Base-by-base conservation (phyloP, 164 flowering plant genomes). In the Berberis thunbergii region DNA sequence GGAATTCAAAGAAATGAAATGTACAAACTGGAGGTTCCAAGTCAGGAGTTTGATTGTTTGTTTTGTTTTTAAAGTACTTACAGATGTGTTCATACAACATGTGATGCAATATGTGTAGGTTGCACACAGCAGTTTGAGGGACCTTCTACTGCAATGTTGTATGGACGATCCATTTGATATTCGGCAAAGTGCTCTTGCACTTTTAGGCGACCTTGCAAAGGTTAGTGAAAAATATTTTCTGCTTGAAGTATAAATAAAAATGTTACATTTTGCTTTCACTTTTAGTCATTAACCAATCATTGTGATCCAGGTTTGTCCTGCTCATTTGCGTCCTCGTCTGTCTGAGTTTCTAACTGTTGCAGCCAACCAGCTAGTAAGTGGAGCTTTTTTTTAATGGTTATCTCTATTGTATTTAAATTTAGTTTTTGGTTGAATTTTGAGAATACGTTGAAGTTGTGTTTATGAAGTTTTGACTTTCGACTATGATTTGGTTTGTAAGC, bases 151-250 rank as follows among this genome's bases (percentile, higher is more conserved):
- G 67, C 90, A 91, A 74, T 95, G 97, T 70, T 95, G 99, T 70
- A 77, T 77, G 85, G 97, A 95, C 83, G 99, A 83, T 72, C 82
- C 86, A 68, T 64, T 76, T 69, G 97, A 95, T 83, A 77, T 91
- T 50, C 83, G 91, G 2, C 99, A 95, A 74, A 95, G 99, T 84
- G 90, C 94, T 52, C 83, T 95, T 82, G 99, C 99, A 8, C 86
- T 95, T 73, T 86, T 95, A 60, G 99, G 99, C 13, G 99, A 95
- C 76, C 96, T 95, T 77, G 94, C 96, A 57, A 83, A 84, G 72
- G 99, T 95, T 84, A 79, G 96, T 81, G 69, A 61, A 44, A 43
- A 64, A 26, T 50, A 12, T 58, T 59, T 5, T 65, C 9, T 7
- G 4, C 7, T 45, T 49, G 3, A 26, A 38, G 8, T 9, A 26